Base-by-base conservation (phyloP, 2,329 filamentous ascomycete species). In the Rugonectria rugulosa region DNA sequence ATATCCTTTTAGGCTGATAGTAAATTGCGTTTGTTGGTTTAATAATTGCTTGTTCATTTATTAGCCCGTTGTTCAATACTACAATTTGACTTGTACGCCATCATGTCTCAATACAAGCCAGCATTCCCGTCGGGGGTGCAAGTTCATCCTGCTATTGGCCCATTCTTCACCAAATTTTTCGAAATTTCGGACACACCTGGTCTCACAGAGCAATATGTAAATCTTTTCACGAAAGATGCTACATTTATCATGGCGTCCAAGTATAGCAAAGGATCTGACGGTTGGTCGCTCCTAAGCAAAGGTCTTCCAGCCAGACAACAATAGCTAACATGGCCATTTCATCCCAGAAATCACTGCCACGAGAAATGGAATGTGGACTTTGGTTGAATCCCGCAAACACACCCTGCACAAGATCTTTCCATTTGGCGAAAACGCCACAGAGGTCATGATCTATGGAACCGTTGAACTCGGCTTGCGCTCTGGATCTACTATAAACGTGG, bases 401-500 rank as follows among this genome's bases (percentile, higher is more conserved):
- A 59, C 63, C 0, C 51, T 73, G 14, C 44, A 53, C 41, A 69
- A 71, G 40, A 59, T 73, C 10, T 73, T 73, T 34, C 67, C 69
- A 1, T 73, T 69, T 32, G 66, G 65, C 2, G 42, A 48, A 6
- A 59, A 61, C 5, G 44, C 65, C 4, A 60, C 61, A 8, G 69
- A 72, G 27, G 66, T 72, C 19, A 73, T 74, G 70, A 62, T 74
- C 8, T 66, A 70, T 34, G 72, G 72, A 1, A 41, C 44, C 2
- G 71, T 74, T 15, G 60, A 63, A 8, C 61, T 72, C 26, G 65
- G 58, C 3, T 51, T 68, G 8, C 66, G 65, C 42, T 62, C 56
- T 2, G 72, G 71, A 6, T 37, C 56, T n/a, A 53, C 57, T 4
- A 70, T 71, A 4, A 65, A 65, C 2, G 67, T 83, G 4, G 80